Evolutionary conservation across 1,284 basidiomycete genomes (phyloP).

Genomic region (Ustilago shanxiensis): DNA sequence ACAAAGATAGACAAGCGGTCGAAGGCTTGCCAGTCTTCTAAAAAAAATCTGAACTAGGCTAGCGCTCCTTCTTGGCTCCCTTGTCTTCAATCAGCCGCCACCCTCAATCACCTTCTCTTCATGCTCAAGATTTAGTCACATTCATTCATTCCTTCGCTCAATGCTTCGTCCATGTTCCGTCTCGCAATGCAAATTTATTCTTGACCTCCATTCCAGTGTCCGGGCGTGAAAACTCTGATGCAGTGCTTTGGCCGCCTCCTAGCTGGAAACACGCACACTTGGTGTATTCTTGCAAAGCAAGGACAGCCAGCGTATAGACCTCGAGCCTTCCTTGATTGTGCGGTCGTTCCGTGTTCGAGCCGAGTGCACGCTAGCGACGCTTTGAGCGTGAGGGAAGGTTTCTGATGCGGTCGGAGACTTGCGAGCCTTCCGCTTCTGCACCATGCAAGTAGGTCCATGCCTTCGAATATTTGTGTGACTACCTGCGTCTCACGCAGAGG

Average conservation of each 20-base stretch:
- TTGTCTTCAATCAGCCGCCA: background rate
- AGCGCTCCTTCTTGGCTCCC: conserved; percentile 19
- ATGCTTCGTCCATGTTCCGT: background rate
- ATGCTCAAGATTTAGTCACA: too few relatives aligned
- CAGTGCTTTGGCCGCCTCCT: background rate
- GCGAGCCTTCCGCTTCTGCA: background rate
- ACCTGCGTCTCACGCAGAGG: background rate
- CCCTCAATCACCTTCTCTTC: background rate
- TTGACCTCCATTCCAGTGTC: background rate
- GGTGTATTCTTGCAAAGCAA: background rate
- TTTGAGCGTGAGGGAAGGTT: too few relatives aligned
- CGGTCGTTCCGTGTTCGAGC: background rate
- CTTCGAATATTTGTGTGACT: background rate
- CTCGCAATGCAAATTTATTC: background rate
- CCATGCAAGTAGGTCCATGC: background rate
- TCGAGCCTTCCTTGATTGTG: background rate
- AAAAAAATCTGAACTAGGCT: background rate
- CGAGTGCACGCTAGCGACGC: background rate
- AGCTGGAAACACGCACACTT: background rate
- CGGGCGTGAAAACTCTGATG: background rate
- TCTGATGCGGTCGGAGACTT: background rate
- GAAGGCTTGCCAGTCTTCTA: conserved; percentile 12
- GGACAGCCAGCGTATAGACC: background rate
- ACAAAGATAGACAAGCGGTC: conserved; percentile 1
- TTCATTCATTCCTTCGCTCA: background rate